Conservation (phyloP, 208 protist genomes). For the Acanthamoeba healyi region DNA sequence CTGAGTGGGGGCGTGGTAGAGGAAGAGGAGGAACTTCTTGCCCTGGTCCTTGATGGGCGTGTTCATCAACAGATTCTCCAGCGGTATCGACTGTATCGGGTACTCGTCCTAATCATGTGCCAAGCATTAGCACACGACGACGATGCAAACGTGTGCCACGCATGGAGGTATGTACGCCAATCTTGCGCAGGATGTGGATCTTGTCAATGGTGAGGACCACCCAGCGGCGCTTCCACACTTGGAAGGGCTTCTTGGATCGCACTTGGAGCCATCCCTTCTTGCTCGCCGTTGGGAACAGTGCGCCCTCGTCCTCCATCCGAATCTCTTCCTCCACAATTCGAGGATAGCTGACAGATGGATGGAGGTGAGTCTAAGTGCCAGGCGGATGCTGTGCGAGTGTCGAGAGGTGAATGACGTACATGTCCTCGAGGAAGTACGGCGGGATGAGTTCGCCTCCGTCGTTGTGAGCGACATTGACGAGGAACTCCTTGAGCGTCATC, state of each 20-base stretch:
- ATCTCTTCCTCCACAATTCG: conserved; percentile 95
- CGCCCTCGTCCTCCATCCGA: conserved; percentile 89
- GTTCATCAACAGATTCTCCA: conserved; percentile 32
- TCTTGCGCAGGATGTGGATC: conserved; percentile 44
- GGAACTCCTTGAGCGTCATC: conserved; percentile 64
- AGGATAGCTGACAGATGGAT: conserved; percentile 91
- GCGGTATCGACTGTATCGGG: background rate
- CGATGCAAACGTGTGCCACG: background rate
- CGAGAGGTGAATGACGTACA: background rate
- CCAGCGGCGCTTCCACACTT: conserved; percentile 54
- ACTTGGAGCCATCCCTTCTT: conserved; percentile 34
- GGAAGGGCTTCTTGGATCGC: conserved; percentile 5
- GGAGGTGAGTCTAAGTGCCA: background rate
- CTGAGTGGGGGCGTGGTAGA: background rate
- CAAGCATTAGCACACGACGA: no score
- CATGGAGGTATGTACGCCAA: no score
- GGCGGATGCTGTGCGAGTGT: no score
- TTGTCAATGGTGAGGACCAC: conserved; percentile 46
- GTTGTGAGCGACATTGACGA: conserved; percentile 43
- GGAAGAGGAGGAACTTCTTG: conserved; percentile 19
- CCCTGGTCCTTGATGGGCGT: conserved; percentile 12
- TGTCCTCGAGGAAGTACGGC: background rate
- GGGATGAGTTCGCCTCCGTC: conserved; percentile 65
- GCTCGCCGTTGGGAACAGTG: conserved; percentile 7
- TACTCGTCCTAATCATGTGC: background rate